phyloP scores from a whole-genome alignment of 495 filamentous ascomycete genomes.

The Penicillium diatomitis region DNA sequence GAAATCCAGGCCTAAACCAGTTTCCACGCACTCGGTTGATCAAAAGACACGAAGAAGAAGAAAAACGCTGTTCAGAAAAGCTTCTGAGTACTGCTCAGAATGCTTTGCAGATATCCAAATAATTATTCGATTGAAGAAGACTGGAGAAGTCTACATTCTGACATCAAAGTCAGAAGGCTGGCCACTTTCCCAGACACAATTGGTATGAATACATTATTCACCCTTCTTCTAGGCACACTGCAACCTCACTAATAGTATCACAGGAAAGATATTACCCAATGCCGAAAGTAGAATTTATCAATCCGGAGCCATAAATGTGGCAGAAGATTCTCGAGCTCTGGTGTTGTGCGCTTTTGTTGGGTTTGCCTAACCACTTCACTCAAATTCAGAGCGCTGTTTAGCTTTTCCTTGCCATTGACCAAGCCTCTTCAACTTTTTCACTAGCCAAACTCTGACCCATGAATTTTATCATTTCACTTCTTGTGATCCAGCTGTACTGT shows the following conservation, averaged over 20 bases:
- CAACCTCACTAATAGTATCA: not conserved
- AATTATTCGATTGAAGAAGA: slow-evolving; percentile 2
- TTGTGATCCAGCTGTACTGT: not conserved
- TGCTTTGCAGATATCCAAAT: slow-evolving; percentile 4
- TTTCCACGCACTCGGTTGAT: not conserved
- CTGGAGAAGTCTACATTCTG: slow-evolving; percentile 1
- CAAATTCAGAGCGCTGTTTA: too few species aligned
- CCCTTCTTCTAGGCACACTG: not conserved
- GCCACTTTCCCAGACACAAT: slow-evolving; percentile 1
- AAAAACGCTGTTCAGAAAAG: slow-evolving; percentile 2
- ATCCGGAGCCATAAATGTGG: not conserved
- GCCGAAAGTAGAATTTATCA: not conserved
- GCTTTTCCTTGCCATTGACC: not conserved
- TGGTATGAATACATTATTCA: slow-evolving; percentile 1
- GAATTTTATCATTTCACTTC: not conserved
- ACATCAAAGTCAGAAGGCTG: slow-evolving; percentile 4
- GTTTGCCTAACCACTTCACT: too few species aligned
- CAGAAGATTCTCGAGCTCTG: not conserved
- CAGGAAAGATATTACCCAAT: not conserved
- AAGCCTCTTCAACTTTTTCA: not conserved
- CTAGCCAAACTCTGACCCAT: not conserved
- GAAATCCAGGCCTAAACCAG: not conserved
- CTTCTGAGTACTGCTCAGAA: slow-evolving; percentile 3
- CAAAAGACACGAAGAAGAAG: slow-evolving; percentile 2
- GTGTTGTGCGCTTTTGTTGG: not conserved